Evolutionary conservation across 192 early-diverging fungal genomes (phyloP).

Genomic region (Umbelopsis sp.): DNA sequence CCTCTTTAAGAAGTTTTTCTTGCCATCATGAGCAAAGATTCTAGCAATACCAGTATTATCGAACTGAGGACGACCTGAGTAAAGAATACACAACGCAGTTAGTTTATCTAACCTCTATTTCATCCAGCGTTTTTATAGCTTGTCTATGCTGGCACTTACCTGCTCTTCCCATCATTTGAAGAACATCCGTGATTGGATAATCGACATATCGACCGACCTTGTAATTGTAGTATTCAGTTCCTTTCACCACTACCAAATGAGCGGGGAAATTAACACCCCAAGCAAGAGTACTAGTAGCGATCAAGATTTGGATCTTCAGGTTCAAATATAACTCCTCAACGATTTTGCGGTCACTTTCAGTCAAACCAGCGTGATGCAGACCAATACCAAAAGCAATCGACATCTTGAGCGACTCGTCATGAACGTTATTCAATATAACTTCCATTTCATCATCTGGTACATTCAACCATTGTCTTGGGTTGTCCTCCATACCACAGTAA

Average conservation of each 20-base stretch:
- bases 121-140: neutral
- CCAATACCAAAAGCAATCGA: conserved; percentile 82
- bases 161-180: conserved; percentile 99
- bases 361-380: conserved; percentile 90
- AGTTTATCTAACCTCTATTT: neutral
- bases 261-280: conserved; percentile 87
- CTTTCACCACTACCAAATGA: conserved; percentile 93
- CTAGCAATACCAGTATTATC: conserved; percentile 78
- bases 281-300: conserved; percentile 89
- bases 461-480: conserved; percentile 72
- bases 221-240: conserved; percentile 92
- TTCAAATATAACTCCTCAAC: conserved; percentile 76
- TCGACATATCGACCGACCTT: conserved; percentile 96
- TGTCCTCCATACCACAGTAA: conserved; percentile 77
- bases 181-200: conserved; percentile 91
- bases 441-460: conserved; percentile 65
- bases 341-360: conserved; percentile 67
- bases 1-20: conserved; percentile 98
- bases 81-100: too few species aligned
- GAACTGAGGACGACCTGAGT: conserved; percentile 49
- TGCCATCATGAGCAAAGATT: conserved; percentile 91
- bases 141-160: conserved; percentile 11
- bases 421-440: conserved; percentile 59
- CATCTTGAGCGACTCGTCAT: conserved; percentile 74
- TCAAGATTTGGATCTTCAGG: conserved; percentile 84